A percentile compares a stretch with the other conserved stretches of the same genome.
These are phyloP conservation scores for Cryptococcus sp. DNA, from an alignment of 1,284 basidiomycete genomes.

Conservation along the genomic window DNA sequence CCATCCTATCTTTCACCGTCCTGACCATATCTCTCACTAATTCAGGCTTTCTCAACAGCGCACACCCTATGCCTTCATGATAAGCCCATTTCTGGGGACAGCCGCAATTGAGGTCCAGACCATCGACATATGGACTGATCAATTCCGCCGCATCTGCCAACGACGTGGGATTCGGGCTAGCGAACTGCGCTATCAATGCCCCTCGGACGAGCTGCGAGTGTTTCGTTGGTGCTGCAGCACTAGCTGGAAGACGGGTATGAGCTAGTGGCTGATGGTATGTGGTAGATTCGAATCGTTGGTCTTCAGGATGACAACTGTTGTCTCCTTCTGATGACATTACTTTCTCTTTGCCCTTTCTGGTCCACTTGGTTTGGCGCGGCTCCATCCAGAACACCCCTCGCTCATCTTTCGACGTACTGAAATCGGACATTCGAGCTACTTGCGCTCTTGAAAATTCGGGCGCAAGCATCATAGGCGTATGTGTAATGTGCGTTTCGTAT, in stretches of 20 bases:
- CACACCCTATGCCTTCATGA: conserved; percentile 61
- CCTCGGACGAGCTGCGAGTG: conserved; percentile 54
- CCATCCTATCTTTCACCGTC: conserved; percentile 58
- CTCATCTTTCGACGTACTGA: conserved; percentile 57
- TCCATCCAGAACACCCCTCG: conserved; percentile 58
- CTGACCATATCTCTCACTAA: conserved; percentile 61
- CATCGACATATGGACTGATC: conserved; percentile 58
- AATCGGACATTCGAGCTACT: conserved; percentile 59
- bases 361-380: conserved; percentile 14
- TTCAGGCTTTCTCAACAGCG: conserved; percentile 61
- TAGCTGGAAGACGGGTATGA: conserved; percentile 37
- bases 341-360: not conserved
- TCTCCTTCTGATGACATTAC: not conserved
- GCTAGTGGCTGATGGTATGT: conserved; percentile 30
- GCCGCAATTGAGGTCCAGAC: conserved; percentile 62
- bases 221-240: conserved; percentile 26
- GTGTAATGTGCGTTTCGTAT: conserved; percentile 62
- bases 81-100: conserved; percentile 61
- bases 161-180: conserved; percentile 56
- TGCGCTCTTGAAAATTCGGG: conserved; percentile 60
- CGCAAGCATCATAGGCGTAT: conserved; percentile 64
- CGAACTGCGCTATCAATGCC: conserved; percentile 60
- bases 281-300: not conserved
- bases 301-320: conserved; percentile 13
- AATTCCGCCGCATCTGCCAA: conserved; percentile 62